Base-by-base conservation (phyloP, 164 flowering plant species). In the Annona squamosa region DNA sequence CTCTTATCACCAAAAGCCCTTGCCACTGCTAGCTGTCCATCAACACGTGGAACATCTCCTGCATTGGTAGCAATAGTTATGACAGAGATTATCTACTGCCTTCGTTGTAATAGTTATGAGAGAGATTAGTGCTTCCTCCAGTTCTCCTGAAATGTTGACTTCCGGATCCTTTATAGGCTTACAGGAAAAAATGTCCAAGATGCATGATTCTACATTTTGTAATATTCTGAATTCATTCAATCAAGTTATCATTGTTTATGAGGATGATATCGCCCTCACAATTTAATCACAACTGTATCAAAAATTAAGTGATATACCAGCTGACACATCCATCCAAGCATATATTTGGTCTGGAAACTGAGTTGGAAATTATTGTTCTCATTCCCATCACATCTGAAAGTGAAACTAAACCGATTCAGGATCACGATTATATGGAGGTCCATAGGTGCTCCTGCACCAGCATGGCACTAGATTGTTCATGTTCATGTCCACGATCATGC, bases 1-100 rank as follows among this genome's bases (percentile, higher is more conserved):
- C 90, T 88, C 81, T 83, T 89, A 76, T 96, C 98, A n/a, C 99
- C 99, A 82, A 96, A 96, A 17, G 98, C 97, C 78, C 99, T 85
- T 57, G 99, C 90, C 72, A 93, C 94, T 0, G 97, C 97, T 74
- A 95, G 70, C 77, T 86, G 94, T 43, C 97, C 98, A 78, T 96
- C 98, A 63, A 96, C 99, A 18, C 97, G 93, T 0, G 98, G 86
- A 63, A 93, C 97, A 76, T 95, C 97, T 43, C 99, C 98, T 95
- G 82, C 63, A 66, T 19, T 47, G 37, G 65, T 43, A 71, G 19
- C 64, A 48, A 26, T 26, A 26, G 37, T 26, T 26, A 26, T 1
- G 37, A 13, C 65, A 26, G 37, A 26, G 37, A 26, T 26, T 26
- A 26, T 26, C 37, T 26, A 26, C 37, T 26, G 37, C 37, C 37